Evolutionary conservation across 1,284 basidiomycete species (phyloP).

Genomic region (Fistulinella staudtii): DNA sequence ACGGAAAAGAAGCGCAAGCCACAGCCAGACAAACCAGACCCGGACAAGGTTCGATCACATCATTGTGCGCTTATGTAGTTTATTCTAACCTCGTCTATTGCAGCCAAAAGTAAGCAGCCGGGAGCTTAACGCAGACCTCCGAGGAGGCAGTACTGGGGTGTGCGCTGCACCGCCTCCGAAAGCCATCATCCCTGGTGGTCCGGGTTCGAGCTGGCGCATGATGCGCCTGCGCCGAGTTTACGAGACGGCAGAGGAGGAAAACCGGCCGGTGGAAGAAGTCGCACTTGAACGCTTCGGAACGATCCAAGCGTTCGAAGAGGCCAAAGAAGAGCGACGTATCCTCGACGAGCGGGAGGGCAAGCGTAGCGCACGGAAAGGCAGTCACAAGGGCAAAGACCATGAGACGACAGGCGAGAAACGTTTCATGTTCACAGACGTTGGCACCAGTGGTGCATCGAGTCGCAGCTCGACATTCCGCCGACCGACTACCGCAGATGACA

Average conservation of each 20-base stretch:
- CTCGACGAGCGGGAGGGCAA: conserved; percentile 76
- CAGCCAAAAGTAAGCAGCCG: conserved; percentile 62
- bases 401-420: conserved; percentile 47
- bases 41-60: conserved; percentile 57
- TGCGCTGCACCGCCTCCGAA: conserved; percentile 52
- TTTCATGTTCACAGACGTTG: conserved; percentile 65
- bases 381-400: conserved; percentile 36
- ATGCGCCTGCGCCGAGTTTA: conserved; percentile 89
- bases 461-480: conserved; percentile 73
- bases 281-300: conserved; percentile 87
- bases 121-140: conserved; percentile 81
- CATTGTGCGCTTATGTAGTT: background rate
- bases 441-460: conserved; percentile 61
- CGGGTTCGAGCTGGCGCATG: conserved; percentile 97
- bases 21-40: conserved; percentile 61
- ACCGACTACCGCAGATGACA: conserved; percentile 56
- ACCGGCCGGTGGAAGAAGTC: conserved; percentile 71
- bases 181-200: conserved; percentile 71
- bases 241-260: conserved; percentile 87
- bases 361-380: conserved; percentile 36
- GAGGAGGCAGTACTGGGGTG: conserved; percentile 56
- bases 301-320: conserved; percentile 84
- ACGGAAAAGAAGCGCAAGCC: conserved; percentile 69
- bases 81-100: conserved; percentile 2
- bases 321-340: conserved; percentile 78